Evolutionary conservation across 306 rosid genomes (phyloP).

Genomic region (Mimosa bimucronata): DNA sequence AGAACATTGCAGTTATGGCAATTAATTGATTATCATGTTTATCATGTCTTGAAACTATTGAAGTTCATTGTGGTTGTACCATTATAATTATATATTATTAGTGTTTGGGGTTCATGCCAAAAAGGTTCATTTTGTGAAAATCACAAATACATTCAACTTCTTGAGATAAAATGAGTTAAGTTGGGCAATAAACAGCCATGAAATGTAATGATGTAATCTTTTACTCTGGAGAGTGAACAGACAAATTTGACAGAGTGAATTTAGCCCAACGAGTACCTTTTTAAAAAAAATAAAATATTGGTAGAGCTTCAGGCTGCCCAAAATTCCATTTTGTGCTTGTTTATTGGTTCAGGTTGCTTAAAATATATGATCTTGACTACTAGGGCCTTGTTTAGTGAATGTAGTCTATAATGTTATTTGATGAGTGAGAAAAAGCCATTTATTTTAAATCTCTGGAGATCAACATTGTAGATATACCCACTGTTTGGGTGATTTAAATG

Average conservation of each 20-base stretch:
- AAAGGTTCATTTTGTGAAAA: not conserved
- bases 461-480: too few species aligned
- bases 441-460: too few species aligned
- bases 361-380: too few species aligned
- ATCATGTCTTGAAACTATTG: not conserved
- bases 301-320: not conserved
- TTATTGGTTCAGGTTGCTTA: too few species aligned
- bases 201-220: not conserved
- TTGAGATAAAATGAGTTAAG: not conserved
- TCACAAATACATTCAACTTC: not conserved
- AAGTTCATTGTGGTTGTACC: not conserved
- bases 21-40: not conserved
- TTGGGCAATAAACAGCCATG: conserved; percentile 3
- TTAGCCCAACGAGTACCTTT: not conserved
- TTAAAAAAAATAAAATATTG: not conserved
- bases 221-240: not conserved
- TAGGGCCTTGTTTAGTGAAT: too few species aligned
- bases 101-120: not conserved
- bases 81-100: not conserved
- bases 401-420: too few species aligned
- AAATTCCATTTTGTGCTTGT: not conserved
- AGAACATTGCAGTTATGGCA: not conserved
- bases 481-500: too few species aligned
- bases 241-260: too few species aligned
- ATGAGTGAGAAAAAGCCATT: too few species aligned